Evolutionary conservation across 768 basidiomycete genomes (phyloP), one percentile per base, ranked within the genome.

Genomic region (Coprinopsis marcescibilis): DNA sequence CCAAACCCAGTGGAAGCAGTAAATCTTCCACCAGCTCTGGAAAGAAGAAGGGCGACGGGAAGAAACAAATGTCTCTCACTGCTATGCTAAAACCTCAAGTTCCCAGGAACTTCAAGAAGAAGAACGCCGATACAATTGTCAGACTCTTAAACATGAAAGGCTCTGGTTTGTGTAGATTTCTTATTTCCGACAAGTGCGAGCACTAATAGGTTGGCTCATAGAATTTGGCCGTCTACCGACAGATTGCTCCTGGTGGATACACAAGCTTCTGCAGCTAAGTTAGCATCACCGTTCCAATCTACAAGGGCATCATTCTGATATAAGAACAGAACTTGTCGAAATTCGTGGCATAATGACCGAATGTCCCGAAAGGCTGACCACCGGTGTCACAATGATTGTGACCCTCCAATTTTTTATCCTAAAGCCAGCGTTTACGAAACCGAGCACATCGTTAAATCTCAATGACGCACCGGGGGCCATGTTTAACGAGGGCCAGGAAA

Each of bases 401-500:
- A 83, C 87, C 3, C 67, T 93, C 15, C 79, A 77, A 43, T 75
- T 88, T 11, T 89, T 82, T 61, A 68, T 94, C 26, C 75, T 78
- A 25, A 64, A 75, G 8, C 64, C 73, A 3, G 91, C 90, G 3
- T 95, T 93, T 65, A 75, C 69, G 45, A 61, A 74, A 7, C 66
- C 71, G 19, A 63, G 66, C 12, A 52, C 65, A 12, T 59, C 67
- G 15, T 57, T 29, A 5, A 19, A 66, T 6, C 45, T 62, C 24
- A 57, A 74, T 39, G 60, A 64, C 50, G 49, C 50, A 1, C 59
- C 50, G 1, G 65, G 57, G 30, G 48, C 54, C 3, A 71, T 82
- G 57, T 84, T 89, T 60, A 77, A 80, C 51, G 87, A 90, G 59
- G 86, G 87, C 2, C 70, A 80, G 43, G 92, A 95, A 60, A 93